Base-by-base conservation (phyloP, 1,284 basidiomycete species). In the Ceratobasidium sp. region DNA sequence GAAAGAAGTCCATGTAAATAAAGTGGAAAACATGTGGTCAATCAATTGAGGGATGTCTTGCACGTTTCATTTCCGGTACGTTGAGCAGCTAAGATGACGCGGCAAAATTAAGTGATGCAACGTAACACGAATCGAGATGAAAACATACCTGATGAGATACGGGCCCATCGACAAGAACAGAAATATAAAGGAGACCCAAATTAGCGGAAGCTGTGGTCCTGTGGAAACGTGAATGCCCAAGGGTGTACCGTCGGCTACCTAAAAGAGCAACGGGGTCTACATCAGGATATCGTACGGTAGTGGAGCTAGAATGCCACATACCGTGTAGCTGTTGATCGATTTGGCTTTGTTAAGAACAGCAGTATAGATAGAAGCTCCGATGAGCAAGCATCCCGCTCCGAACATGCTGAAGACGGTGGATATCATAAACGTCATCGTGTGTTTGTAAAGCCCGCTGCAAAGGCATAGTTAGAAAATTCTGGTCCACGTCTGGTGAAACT, bases 281-380 rank as follows among this genome's bases (percentile, higher is more conserved):
- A n/a, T 72, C 46, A 32, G 39, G 39, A 61, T 8, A 36, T 28
- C 57, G 23, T 34, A 55, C 12, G 26, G 16, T 36, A 10, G 48
- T 59, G 50, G 50, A 57, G 53, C 53, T 16, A 32, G 4, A 28
- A 21, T 23, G 23, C 18, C 36, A 62, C 74, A 41, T 52, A 69
- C 70, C 39, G 71, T 62, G n/a, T 55, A 61, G 46, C 81, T 78
- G 78, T 92, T 92, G 73, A 93, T 83, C 34, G 80, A 81, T 76
- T 88, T 82, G 2, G 85, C 82, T 78, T 88, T 90, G 76, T 88
- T 86, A 52, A 93, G 84, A 62, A 92, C 83, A 58, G 88, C 85
- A 2, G 92, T 92, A 90, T 91, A 93, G 73, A 93, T 87, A 46
- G 87, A 84, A 14, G 88, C 88, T 23, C 88, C 90, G 45, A 91